Evolutionary conservation across 2,329 filamentous ascomycete species (phyloP).

Genomic region (Neonectria sp.): DNA sequence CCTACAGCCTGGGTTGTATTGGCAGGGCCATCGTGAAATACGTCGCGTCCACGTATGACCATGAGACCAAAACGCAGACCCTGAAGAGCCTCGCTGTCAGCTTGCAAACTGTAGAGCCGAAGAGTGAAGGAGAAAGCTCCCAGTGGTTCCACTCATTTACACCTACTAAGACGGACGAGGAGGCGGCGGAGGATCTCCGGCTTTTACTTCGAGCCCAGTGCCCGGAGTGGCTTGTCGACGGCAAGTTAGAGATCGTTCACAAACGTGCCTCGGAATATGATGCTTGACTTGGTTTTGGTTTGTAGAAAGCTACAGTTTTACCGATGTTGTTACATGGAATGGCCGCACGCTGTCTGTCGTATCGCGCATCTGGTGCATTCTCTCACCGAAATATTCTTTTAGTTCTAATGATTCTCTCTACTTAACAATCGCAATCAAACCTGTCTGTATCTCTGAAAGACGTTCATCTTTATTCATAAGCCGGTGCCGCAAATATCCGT

Average conservation of each 20-base stretch:
- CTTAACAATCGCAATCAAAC: no score
- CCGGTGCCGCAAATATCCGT: no score
- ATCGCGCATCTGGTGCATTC: no score
- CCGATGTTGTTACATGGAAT: background rate
- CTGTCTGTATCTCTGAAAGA: no score
- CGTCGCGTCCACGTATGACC: background rate
- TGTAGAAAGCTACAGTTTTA: background rate
- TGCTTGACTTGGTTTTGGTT: background rate
- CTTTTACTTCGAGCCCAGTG: background rate
- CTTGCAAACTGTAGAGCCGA: background rate
- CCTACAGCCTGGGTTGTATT: background rate
- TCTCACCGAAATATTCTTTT: background rate
- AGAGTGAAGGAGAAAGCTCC: background rate
- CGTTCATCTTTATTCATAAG: no score
- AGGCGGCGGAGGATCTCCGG: background rate
- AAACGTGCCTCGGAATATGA: background rate
- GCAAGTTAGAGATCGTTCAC: background rate
- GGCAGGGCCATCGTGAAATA: background rate
- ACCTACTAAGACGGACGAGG: background rate
- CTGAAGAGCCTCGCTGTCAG: background rate
- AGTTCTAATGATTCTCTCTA: background rate
- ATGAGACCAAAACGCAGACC: background rate
- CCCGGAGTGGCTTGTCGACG: background rate
- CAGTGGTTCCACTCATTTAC: background rate
- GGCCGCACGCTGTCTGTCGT: no score